Evolutionary conservation across 805 yeast genomes (phyloP).

Genomic region (Ogataea pini): DNA sequence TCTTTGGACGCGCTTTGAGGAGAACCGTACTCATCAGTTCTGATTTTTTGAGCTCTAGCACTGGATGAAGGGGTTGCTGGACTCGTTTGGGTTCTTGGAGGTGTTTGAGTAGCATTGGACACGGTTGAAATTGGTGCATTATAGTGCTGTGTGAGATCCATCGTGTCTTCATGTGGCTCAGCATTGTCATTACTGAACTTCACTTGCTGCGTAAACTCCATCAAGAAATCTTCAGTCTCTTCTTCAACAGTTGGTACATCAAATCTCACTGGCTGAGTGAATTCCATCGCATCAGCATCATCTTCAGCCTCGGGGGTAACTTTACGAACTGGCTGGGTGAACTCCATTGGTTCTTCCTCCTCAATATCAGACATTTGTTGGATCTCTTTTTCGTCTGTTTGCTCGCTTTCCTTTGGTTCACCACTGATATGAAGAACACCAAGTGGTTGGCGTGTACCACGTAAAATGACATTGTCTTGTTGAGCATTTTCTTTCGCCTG

Average conservation of each 20-base stretch:
- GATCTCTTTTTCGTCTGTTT: neutral
- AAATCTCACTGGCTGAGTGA: conserved; percentile 8
- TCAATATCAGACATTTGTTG: conserved; percentile 4
- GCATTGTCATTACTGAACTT: neutral
- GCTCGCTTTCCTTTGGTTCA: neutral
- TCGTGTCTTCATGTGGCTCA: conserved; percentile 5
- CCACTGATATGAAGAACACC: neutral
- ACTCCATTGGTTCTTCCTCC: conserved; percentile 7
- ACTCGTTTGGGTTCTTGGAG: conserved; percentile 6
- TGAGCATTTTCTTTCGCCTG: conserved; percentile 9
- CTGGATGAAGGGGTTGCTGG: conserved; percentile 21
- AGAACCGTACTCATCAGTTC: conserved; percentile 24
- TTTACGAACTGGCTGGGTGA: conserved; percentile 6
- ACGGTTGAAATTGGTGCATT: neutral
- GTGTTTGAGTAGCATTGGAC: conserved; percentile 14
- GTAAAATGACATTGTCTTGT: conserved; percentile 9
- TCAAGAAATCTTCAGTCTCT: conserved; percentile 1
- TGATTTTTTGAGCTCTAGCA: conserved; percentile 19
- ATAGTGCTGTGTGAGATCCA: conserved; percentile 23
- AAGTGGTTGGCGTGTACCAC: conserved; percentile 3
- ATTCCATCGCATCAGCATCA: conserved; percentile 25
- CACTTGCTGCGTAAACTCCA: conserved; percentile 20
- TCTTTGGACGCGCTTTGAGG: conserved; percentile 22
- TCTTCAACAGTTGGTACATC: neutral
- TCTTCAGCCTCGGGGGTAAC: conserved; percentile 9